Evolutionary conservation across 305 asterid genomes (phyloP), one percentile per base, ranked within the genome.

Genomic region (Fraxinus sp.): DNA sequence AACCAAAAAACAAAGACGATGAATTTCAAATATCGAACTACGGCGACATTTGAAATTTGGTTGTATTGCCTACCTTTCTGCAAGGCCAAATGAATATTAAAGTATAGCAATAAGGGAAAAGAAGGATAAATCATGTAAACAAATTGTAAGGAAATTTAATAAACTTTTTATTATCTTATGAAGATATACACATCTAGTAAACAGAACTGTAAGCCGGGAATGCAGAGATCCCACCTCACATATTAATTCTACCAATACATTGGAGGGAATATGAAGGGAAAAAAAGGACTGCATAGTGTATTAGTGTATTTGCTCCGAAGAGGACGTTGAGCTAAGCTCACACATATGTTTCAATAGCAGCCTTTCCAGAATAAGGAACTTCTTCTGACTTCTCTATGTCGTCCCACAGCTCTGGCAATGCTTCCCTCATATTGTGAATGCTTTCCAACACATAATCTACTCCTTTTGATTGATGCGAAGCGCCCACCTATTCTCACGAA

Each of bases 351-450:
- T 92, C 97, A 28, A 93, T 88, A 55, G 95, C 91, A 73, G 85
- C 41, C 84, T 93, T 86, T 55, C 72, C 89, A 26, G 95, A 81
- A 78, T 86, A 88, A 35, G 28, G 44, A 84, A 86, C 88, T 18
- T 88, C 94, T 1, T 88, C 94, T 0, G 88, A 78, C 82, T 86
- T 88, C 71, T 83, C 89, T 18, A 78, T 79, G 4, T 88, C 93
- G 78, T 91, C 98, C 98, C 99, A 94, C 80, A 95, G 89, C 91
- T 91, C 97, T 0, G 97, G 97, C 85, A 95, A 84, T 39, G 98
- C 98, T 84, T 92, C 99, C 92, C 86, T 88, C 81, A 94, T 90
- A 78, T 95, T 95, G 86, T 95, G 99, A 85, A 95, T 93, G 89
- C 97, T 94, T 89, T 92, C 95, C 74, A 94, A 87, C 2, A 96